Percentiles rank a stretch among this genome's conserved stretches.
These are phyloP conservation scores for Stachybotrys echinatus DNA, from an alignment of 2,329 filamentous ascomycete genomes.

Conservation along the genomic window DNA sequence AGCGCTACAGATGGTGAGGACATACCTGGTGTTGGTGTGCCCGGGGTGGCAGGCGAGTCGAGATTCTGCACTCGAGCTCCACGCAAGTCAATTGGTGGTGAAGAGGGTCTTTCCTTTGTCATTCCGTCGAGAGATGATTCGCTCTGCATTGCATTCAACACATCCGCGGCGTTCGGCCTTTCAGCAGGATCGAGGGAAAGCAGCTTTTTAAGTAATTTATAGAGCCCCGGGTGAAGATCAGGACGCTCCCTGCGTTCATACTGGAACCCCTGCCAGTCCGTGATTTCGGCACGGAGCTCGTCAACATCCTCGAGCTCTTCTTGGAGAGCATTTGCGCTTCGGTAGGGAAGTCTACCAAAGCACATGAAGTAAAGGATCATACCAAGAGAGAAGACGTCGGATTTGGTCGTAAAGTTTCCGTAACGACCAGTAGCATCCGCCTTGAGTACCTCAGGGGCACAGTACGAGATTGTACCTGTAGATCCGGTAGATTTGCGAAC, in stretches of 20 bases:
- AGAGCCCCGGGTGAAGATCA: slow-evolving; percentile 82
- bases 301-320: slow-evolving; percentile 93
- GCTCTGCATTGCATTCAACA: slow-evolving; percentile 70
- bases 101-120: slow-evolving; percentile 25
- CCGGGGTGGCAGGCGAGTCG: slow-evolving; percentile 45
- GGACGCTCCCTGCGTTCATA: slow-evolving; percentile 68
- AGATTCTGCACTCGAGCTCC: slow-evolving; percentile 48
- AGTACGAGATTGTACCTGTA: slow-evolving; percentile 96
- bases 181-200: slow-evolving; percentile 71
- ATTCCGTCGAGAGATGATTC: slow-evolving; percentile 48
- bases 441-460: slow-evolving; percentile 85
- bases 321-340: slow-evolving; percentile 74
- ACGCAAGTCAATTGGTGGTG: slow-evolving; percentile 33
- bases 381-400: slow-evolving; percentile 94
- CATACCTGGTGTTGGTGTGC: slow-evolving; percentile 43
- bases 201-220: slow-evolving; percentile 75
- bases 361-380: slow-evolving; percentile 99
- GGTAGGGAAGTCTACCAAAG: slow-evolving; percentile 83
- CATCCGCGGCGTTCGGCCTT: slow-evolving; percentile 80
- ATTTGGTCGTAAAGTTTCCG: slow-evolving; percentile 94
- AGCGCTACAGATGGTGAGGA: slow-evolving; percentile 1
- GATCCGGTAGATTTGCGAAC: slow-evolving; percentile 85
- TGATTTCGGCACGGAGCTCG: slow-evolving; percentile 77
- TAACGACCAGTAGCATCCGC: slow-evolving; percentile 64
- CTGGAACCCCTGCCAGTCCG: slow-evolving; percentile 80